phyloP scores from a whole-genome alignment of 441 rosid species.

The Euphorbia schlechtendalii region DNA sequence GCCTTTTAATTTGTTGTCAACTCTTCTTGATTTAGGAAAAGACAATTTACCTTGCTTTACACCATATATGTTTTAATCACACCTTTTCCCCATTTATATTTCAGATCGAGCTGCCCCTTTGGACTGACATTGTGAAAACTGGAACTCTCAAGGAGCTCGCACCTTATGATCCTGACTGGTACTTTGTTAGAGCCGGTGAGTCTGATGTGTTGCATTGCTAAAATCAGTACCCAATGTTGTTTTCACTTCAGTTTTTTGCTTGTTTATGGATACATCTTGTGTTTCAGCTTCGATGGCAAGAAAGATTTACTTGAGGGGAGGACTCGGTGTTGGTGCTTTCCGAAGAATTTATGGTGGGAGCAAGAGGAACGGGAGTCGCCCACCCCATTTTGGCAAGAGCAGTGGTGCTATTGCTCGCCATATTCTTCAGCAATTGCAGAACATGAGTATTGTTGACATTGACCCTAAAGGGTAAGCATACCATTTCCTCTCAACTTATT shows the following conservation, averaged over 20 bases:
- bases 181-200: conserved; percentile 76
- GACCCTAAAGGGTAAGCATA: conserved; percentile 64
- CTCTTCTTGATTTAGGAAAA: neutral
- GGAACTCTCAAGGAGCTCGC: conserved; percentile 81
- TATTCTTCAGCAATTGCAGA: conserved; percentile 72
- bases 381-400: conserved; percentile 79
- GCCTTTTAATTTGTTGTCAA: neutral
- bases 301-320: conserved; percentile 82
- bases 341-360: conserved; percentile 86
- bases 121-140: conserved; percentile 93
- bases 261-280: too few species aligned
- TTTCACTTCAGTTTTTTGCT: too few species aligned
- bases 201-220: neutral
- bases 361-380: conserved; percentile 85
- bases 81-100: neutral
- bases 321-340: conserved; percentile 94
- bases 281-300: conserved; percentile 82
- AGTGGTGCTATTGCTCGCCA: conserved; percentile 79
- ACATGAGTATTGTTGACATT: conserved; percentile 53
- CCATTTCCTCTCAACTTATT: too few species aligned
- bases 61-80: too few species aligned
- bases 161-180: conserved; percentile 92
- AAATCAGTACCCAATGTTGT: neutral
- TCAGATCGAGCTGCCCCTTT: conserved; percentile 73
- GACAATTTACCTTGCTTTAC: neutral